Percentiles rank a stretch among this genome's conserved stretches.
Conservation (phyloP, 306 rosid species). For the Malus domestica region DNA sequence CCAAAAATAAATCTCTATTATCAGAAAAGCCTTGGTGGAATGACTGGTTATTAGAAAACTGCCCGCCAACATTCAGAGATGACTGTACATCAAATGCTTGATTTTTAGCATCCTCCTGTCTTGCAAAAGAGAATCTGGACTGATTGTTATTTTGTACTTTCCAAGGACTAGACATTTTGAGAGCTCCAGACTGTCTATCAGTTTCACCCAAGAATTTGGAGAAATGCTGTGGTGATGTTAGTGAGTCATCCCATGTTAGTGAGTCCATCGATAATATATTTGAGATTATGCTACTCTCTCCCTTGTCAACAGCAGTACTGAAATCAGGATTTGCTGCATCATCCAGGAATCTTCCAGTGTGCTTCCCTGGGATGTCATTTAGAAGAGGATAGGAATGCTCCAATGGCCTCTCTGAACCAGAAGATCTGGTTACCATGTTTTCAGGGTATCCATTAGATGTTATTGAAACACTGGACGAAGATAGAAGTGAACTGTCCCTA, state of each 20-base stretch:
- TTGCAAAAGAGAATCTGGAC: slow-evolving; percentile 86
- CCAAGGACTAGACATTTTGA: slow-evolving; percentile 52
- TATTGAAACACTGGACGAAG: slow-evolving; percentile 27
- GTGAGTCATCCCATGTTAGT: slow-evolving; percentile 61
- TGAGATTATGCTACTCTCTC: slow-evolving; percentile 86
- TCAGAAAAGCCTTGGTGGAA: slow-evolving; percentile 43
- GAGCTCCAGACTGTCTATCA: slow-evolving; percentile 38
- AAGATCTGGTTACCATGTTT: slow-evolving; percentile 35
- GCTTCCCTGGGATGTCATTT: slow-evolving; percentile 40
- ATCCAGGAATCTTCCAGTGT: slow-evolving; percentile 32
- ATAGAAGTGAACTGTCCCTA: slow-evolving; percentile 33
- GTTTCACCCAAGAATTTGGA: slow-evolving; percentile 54
- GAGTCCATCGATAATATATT: slow-evolving; percentile 79
- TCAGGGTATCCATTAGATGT: slow-evolving; percentile 46
- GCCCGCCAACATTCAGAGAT: slow-evolving; percentile 37
- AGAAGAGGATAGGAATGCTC: slow-evolving; percentile 35
- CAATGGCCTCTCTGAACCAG: slow-evolving; percentile 26
- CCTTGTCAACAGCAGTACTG: slow-evolving; percentile 47
- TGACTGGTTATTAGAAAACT: slow-evolving; percentile 34
- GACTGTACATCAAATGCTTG: slow-evolving; percentile 44
- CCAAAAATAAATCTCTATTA: slow-evolving; percentile 38
- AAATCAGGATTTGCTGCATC: slow-evolving; percentile 36
- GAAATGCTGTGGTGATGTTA: slow-evolving; percentile 57
- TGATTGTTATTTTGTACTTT: slow-evolving; percentile 66
- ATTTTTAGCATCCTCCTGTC: slow-evolving; percentile 62